Percentiles rank a stretch among this genome's conserved stretches.
phyloP scores from a whole-genome alignment of 2,329 filamentous ascomycete genomes.

The Sphaerulina musiva region DNA sequence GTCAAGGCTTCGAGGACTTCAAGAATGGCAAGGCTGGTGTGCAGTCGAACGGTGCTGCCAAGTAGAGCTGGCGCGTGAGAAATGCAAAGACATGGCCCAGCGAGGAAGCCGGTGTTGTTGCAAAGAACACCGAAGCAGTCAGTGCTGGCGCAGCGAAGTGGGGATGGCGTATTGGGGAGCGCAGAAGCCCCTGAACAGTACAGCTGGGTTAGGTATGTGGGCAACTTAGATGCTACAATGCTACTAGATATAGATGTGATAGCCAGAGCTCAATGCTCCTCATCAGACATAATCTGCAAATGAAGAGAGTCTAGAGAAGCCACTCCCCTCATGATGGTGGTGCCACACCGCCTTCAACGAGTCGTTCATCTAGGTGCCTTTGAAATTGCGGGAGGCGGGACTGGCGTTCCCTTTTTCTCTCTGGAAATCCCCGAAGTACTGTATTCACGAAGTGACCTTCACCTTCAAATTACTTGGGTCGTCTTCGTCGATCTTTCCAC shows the following conservation, averaged over 20 bases:
- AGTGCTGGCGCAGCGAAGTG: neutral
- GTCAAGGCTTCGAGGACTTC: constrained; percentile 44
- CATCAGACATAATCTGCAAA: neutral
- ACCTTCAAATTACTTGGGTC: no score
- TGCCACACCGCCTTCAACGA: neutral
- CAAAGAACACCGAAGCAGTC: no score
- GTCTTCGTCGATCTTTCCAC: no score
- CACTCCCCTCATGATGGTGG: neutral
- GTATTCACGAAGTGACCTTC: no score
- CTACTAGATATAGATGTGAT: neutral
- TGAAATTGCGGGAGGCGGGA: neutral
- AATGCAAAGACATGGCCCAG: neutral
- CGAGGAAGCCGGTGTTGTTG: neutral
- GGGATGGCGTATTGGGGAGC: neutral
- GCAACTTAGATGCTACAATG: neutral
- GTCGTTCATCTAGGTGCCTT: neutral
- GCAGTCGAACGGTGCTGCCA: constrained; percentile 4
- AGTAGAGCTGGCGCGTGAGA: constrained; percentile 1
- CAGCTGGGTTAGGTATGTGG: no score
- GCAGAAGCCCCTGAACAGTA: neutral
- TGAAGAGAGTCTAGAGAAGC: neutral
- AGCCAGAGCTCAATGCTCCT: neutral
- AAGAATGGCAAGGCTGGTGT: constrained; percentile 41
- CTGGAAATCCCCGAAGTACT: no score
- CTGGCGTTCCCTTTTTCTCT: neutral